Base-by-base conservation (phyloP, 2,329 filamentous ascomycete species). In the Fusarium praegraminearum region DNA sequence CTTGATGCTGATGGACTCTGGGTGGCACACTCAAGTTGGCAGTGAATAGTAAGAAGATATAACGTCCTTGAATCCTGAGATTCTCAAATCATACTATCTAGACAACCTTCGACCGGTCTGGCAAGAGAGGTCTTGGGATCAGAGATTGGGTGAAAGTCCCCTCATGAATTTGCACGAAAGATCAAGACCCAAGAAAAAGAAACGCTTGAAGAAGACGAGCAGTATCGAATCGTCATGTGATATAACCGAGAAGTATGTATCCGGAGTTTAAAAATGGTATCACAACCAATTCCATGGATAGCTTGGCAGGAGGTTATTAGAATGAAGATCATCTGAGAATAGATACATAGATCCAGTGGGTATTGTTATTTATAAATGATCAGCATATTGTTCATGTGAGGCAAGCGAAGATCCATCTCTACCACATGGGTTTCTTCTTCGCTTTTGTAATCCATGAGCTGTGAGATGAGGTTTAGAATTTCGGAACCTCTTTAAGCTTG, bases 61-160 rank as follows among this genome's bases (percentile, higher is more conserved):
- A 30, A 30, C 11, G 28, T 30, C 28, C 28, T 30, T 30, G 0
- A 12, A 2, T 5, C 11, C 10, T 30, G 11, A 30, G 28, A 30
- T 30, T 2, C 10, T 30, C 2, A 6, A 11, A 30, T 30, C 28
- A 30, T 5, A 30, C 11, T 12, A 22, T 22, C 20, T 22, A 6
- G 11, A 30, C 28, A 30, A 30, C 28, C 12, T 5, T 5, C 5
- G 10, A 30, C 28, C 12, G 28, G 28, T 30, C 28, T 30, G 28
- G 5, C 10, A 30, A 1, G 28, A 30, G 1, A 5, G 2, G 5
- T 2, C 12, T 0, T 1, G 12, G 28, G 10, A 30, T 30, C 4
- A 30, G 28, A 30, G 4, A 12, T 12, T 11, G 28, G 10, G 28
- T 12, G 28, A 43, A 26, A 6, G 22, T 9, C 12, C 3, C 7